Conservation (phyloP, 306 rosid species). For the Trifolium subterraneum region DNA sequence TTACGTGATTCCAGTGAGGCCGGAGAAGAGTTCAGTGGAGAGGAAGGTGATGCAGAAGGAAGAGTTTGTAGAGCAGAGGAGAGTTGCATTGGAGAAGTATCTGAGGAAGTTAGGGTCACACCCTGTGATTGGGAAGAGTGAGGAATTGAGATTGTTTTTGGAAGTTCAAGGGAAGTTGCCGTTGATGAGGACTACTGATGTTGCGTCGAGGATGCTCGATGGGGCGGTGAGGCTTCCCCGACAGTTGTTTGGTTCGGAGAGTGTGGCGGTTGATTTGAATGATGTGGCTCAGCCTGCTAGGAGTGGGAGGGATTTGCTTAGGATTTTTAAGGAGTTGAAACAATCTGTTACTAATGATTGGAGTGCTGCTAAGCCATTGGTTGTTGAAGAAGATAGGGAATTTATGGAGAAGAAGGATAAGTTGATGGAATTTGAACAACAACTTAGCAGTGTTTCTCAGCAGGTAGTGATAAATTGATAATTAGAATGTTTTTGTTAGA, state of each 20-base stretch:
- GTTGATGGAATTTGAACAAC: constrained; percentile 78
- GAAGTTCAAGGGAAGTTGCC: constrained; percentile 79
- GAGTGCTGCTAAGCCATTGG: constrained; percentile 76
- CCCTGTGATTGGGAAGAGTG: constrained; percentile 83
- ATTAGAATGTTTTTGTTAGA: not conserved
- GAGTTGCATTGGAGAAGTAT: constrained; percentile 87
- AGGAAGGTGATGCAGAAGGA: constrained; percentile 96
- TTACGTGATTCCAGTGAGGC: constrained; percentile 78
- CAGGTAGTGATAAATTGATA: constrained; percentile 57
- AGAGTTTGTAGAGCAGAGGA: constrained; percentile 95
- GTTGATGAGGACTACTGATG: constrained; percentile 59
- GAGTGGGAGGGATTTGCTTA: constrained; percentile 89
- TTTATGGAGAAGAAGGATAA: constrained; percentile 78
- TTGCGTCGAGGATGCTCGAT: constrained; percentile 90
- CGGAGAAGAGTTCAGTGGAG: constrained; percentile 94
- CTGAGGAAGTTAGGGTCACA: constrained; percentile 70
- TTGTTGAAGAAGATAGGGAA: constrained; percentile 89
- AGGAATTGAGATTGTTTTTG: constrained; percentile 76
- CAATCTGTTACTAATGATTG: constrained; percentile 90
- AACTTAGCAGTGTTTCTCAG: constrained; percentile 72
- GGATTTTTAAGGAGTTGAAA: constrained; percentile 88
- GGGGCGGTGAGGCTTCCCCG: constrained; percentile 84
- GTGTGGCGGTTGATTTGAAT: constrained; percentile 48
- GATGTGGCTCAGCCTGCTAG: constrained; percentile 88
- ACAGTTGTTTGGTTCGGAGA: constrained; percentile 72